Conservation (phyloP, 2,329 filamentous ascomycete species). For the Diaporthe citrichinensis region DNA sequence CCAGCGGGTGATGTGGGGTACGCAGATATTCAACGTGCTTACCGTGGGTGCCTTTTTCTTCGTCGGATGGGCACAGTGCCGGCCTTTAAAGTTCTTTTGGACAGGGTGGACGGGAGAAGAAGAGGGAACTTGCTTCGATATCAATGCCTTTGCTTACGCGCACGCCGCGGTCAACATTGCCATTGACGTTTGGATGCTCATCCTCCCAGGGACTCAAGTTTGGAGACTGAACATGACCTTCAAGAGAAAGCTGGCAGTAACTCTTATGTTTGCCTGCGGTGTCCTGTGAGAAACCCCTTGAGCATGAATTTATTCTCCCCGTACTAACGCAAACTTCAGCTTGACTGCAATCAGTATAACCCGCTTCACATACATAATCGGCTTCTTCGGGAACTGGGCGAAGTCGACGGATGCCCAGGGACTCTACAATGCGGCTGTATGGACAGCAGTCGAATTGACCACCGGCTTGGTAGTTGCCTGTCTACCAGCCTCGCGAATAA, state of each 20-base stretch:
- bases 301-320: not conserved
- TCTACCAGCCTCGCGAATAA: conserved; percentile 20
- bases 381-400: conserved; percentile 13
- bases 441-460: conserved; percentile 26
- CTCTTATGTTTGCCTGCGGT: conserved; percentile 56
- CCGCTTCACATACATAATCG: conserved; percentile 42
- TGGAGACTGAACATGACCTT: conserved; percentile 55
- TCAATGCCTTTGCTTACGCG: conserved; percentile 44
- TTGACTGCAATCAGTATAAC: conserved; percentile 52
- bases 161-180: conserved; percentile 58
- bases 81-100: not conserved
- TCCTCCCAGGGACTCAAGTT: conserved; percentile 56
- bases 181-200: conserved; percentile 56
- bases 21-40: conserved; percentile 8
- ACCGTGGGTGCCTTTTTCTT: not conserved
- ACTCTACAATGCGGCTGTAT: conserved; percentile 20
- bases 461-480: conserved; percentile 15
- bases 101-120: not conserved
- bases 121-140: conserved; percentile 7
- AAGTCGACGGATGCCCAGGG: not conserved
- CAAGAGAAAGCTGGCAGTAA: conserved; percentile 56
- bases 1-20: conserved; percentile 4
- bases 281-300: conserved; percentile 6
- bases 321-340: conserved; percentile 30
- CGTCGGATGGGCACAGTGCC: not conserved